phyloP scores from a whole-genome alignment of 768 basidiomycete species.

The Neoboletus brunneissimus region DNA sequence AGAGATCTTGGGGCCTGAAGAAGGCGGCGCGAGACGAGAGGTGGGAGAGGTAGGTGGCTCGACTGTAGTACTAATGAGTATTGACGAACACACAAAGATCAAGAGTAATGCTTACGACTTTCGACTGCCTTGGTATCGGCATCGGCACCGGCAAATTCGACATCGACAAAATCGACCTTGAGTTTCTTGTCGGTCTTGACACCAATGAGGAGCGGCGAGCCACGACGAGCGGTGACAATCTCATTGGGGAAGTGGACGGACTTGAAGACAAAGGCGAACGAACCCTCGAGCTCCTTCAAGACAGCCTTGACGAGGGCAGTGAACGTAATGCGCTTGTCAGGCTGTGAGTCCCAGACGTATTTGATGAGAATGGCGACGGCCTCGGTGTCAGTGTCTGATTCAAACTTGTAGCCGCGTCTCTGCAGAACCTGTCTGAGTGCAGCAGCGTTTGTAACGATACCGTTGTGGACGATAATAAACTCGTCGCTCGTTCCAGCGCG shows the following conservation, averaged over 20 bases:
- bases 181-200: conserved; percentile 99
- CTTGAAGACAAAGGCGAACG: conserved; percentile 99
- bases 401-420: conserved; percentile 92
- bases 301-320: conserved; percentile 93
- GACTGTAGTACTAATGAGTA: conserved; percentile 25
- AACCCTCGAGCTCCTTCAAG: conserved; percentile 96
- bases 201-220: conserved; percentile 93
- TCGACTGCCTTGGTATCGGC: conserved; percentile 45
- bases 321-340: conserved; percentile 82
- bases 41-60: conserved; percentile 53
- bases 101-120: conserved; percentile 35
- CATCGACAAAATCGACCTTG: conserved; percentile 99
- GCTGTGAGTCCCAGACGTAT: conserved; percentile 94
- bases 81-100: neutral
- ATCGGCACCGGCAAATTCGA: conserved; percentile 84
- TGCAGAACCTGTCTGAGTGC: conserved; percentile 91
- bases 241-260: conserved; percentile 94
- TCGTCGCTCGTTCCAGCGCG: conserved; percentile 77
- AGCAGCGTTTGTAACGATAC: conserved; percentile 92
- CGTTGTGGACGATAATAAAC: conserved; percentile 96
- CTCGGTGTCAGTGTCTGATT: conserved; percentile 97
- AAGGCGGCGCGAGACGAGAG: conserved; percentile 60
- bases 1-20: conserved; percentile 72
- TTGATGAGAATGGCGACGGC: conserved; percentile 94
- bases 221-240: conserved; percentile 92